Evolutionary conservation across 257 asterid species (phyloP).

Genomic region (Solanum acaule): DNA sequence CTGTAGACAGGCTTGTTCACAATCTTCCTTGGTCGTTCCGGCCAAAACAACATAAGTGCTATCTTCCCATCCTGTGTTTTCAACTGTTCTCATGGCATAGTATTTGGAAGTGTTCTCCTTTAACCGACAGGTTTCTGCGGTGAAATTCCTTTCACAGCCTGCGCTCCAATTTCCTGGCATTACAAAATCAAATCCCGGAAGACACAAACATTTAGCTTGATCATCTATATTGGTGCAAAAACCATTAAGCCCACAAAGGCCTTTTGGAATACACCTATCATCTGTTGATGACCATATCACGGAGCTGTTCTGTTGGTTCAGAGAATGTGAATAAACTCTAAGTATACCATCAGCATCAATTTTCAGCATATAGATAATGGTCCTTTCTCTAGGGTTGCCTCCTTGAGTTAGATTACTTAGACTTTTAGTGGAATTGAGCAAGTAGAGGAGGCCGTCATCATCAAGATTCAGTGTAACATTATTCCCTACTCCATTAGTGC

Average conservation of each 20-base stretch:
- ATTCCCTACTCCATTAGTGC: neutral
- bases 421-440: conserved; percentile 13
- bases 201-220: conserved; percentile 15
- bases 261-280: conserved; percentile 28
- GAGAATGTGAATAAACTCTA: conserved; percentile 23
- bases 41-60: neutral
- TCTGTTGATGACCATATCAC: conserved; percentile 1
- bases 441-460: conserved; percentile 29
- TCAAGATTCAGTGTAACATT: conserved; percentile 28
- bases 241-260: conserved; percentile 41
- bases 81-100: conserved; percentile 3
- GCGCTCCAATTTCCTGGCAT: conserved; percentile 16
- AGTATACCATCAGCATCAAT: conserved; percentile 41
- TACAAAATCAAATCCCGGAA: conserved; percentile 29
- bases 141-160: conserved; percentile 22
- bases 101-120: neutral
- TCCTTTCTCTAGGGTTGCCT: neutral
- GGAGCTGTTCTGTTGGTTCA: conserved; percentile 12
- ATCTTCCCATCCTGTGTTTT: conserved; percentile 20
- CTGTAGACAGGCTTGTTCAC: conserved; percentile 25
- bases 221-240: conserved; percentile 18
- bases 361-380: conserved; percentile 13
- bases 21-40: conserved; percentile 7
- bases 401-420: conserved; percentile 12
- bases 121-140: conserved; percentile 7